These are phyloP conservation scores for Alternaria postmessia DNA, from an alignment of 2,329 filamentous ascomycete species.

Conservation along the genomic window DNA sequence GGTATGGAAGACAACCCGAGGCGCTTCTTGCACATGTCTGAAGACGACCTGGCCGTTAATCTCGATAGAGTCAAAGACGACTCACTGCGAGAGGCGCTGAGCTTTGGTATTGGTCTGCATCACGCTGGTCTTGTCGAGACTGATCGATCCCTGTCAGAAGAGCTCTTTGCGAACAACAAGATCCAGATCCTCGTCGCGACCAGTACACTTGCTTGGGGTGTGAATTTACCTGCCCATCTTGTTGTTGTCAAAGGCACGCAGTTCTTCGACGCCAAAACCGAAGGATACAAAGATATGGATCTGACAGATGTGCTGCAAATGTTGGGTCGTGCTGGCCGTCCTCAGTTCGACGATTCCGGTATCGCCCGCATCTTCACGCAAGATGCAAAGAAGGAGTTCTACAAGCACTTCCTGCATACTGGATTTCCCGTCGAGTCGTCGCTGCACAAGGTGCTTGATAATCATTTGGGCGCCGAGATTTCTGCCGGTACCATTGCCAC, in stretches of 20 bases:
- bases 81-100: constrained; percentile 89
- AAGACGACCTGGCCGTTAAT: constrained; percentile 90
- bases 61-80: constrained; percentile 93
- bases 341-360: constrained; percentile 94
- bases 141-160: constrained; percentile 88
- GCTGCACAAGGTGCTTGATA: constrained; percentile 93
- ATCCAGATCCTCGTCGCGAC: constrained; percentile 97
- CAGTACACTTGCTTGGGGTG: constrained; percentile 96
- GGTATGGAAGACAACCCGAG: constrained; percentile 98
- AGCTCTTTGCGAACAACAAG: constrained; percentile 96
- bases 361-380: constrained; percentile 98
- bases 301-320: constrained; percentile 97
- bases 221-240: constrained; percentile 94
- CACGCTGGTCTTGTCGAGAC: constrained; percentile 96
- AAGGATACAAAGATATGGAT: constrained; percentile 99
- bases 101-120: constrained; percentile 95
- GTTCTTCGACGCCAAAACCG: constrained; percentile 96
- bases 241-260: constrained; percentile 99
- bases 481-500: constrained; percentile 91
- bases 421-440: constrained; percentile 98
- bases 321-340: constrained; percentile 92
- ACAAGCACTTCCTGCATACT: constrained; percentile 98
- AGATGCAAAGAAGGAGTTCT: constrained; percentile 97
- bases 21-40: constrained; percentile 90
- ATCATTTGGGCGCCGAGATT: constrained; percentile 94